Percentiles rank a stretch among this genome's conserved stretches.
Conservation (phyloP, 2,329 filamentous ascomycete genomes). For the Trichophyton rubrum region DNA sequence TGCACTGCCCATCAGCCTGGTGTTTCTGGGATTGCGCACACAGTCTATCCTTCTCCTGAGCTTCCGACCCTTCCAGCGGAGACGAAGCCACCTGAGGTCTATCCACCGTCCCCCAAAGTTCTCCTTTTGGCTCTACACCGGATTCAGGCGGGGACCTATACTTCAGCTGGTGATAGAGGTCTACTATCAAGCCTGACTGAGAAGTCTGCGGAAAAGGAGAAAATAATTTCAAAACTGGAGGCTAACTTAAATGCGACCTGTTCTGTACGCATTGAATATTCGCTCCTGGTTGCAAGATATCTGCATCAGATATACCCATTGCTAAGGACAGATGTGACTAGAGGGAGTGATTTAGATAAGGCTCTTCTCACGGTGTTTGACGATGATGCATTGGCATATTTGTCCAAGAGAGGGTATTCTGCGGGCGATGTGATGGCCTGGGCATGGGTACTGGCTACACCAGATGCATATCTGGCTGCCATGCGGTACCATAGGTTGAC, state of each 20-base stretch:
- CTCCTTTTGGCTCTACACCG: not conserved
- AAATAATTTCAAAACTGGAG: not conserved
- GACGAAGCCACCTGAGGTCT: not conserved
- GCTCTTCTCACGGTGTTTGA: constrained; percentile 26
- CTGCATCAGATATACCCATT: constrained; percentile 25
- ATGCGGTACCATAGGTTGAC: constrained; percentile 22
- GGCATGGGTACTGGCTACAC: constrained; percentile 36
- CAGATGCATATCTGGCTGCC: constrained; percentile 24
- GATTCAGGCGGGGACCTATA: not conserved
- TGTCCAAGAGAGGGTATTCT: constrained; percentile 25
- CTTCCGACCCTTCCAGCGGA: not conserved
- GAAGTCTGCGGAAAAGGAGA: not conserved
- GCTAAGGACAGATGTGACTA: constrained; percentile 10
- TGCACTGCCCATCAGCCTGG: not conserved
- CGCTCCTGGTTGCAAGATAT: constrained; percentile 23
- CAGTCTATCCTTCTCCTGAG: not conserved
- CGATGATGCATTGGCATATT: constrained; percentile 17
- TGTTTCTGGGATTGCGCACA: not conserved
- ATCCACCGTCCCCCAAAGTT: not conserved
- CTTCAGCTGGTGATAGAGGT: not conserved
- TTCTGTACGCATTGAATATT: constrained; percentile 16
- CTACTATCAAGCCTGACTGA: not conserved
- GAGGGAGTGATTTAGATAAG: not conserved
- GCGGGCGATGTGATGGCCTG: constrained; percentile 32
- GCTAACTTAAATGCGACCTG: not conserved